Base-by-base conservation (phyloP, 305 asterid genomes). In the Lippia alba region DNA sequence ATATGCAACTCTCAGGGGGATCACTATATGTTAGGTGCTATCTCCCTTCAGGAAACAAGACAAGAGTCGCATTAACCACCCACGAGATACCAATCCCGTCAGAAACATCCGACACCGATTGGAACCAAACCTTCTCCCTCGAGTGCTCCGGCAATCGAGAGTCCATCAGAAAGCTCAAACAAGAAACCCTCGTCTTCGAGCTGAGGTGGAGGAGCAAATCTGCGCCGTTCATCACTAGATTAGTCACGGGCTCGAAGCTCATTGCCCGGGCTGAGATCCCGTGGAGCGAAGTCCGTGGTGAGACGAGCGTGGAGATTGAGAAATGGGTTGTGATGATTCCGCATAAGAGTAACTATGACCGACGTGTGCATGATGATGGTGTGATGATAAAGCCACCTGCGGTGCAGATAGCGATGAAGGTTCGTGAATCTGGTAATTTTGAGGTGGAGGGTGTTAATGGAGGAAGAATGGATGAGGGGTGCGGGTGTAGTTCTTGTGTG, bases 191-290 rank as follows among this genome's bases (percentile, higher is more conserved):
- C 0, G 49, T 81, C 3, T 74, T 85, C 41, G 94, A 90, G 85
- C 84, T 90, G 9, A 77, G 91, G 11, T 49, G 77, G 64, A 84
- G 90, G 69, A 73, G 60, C 65, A 10, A 56, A 3, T 9, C 68
- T 14, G 30, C 69, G 3, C 73, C 92, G 4, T 39, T 87, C 59
- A 33, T 89, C 2, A 77, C 90, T 24, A 69, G 70, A 64, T 46
- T 8, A 4, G 11, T 77, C 0, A 45, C 30, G 8, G 78, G 81
- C 7, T 83, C 89, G 6, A 76, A 81, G 46, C 61, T 87, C 16
- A 19, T 90, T 59, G 96, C 88, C 0, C 80, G 75, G 75, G 92
- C 84, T 54, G 84, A 84, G 66, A 58, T 90, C 74, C 84, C 89
- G 6, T 87, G 87, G 94, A 74, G 60, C 62, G 45, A 56, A 57